A percentile compares a stretch with the other conserved stretches of the same genome.
Conservation (phyloP, 768 basidiomycete species). For the Pleurotus giganteus region DNA sequence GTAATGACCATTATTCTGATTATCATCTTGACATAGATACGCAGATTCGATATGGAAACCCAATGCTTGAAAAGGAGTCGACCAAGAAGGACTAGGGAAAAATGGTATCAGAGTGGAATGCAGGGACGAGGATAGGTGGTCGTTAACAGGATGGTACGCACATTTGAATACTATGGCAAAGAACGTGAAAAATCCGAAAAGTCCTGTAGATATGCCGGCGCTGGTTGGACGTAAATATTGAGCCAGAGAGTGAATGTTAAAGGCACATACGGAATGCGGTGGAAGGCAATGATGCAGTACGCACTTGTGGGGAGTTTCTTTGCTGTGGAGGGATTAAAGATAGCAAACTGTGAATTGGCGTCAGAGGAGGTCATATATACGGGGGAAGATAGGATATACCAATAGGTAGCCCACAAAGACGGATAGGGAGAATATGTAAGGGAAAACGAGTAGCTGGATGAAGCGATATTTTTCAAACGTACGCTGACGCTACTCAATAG, state of each 20-base stretch:
- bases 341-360: background rate
- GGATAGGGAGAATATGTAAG: background rate
- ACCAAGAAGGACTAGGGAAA: constrained; percentile 1
- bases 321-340: background rate
- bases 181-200: constrained; percentile 4
- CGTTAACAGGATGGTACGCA: background rate
- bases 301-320: background rate
- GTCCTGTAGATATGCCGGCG: background rate
- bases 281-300: constrained; percentile 1
- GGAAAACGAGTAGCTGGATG: background rate
- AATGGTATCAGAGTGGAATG: background rate
- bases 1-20: background rate
- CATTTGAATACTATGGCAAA: constrained; percentile 3
- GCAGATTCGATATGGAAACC: background rate
- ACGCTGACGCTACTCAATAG: background rate
- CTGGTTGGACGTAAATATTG: background rate
- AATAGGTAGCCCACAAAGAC: background rate
- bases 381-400: background rate
- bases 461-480: background rate
- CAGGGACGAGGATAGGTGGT: background rate
- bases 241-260: background rate
- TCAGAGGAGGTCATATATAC: background rate
- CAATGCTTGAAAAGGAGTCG: constrained; percentile 2
- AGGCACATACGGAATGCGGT: background rate
- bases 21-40: background rate